A percentile compares a stretch with the other conserved stretches of the same genome.
phyloP scores from a whole-genome alignment of 2,329 filamentous ascomycete species.

The Aureobasidium melanogenum region DNA sequence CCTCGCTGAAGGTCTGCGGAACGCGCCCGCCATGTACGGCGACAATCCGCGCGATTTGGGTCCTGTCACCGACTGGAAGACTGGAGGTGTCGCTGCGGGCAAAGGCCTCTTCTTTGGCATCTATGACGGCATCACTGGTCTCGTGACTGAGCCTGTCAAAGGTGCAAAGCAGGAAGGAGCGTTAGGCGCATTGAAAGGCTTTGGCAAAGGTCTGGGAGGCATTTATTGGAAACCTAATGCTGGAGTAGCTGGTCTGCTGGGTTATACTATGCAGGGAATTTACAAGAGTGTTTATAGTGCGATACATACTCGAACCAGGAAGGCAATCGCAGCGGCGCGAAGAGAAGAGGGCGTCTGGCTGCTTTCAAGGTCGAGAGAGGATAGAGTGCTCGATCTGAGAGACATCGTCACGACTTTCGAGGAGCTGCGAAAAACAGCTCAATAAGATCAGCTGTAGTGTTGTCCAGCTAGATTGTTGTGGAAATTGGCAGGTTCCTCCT shows the following conservation, averaged over 20 bases:
- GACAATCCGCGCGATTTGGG: constrained; percentile 47
- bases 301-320: background rate
- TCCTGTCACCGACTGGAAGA: constrained; percentile 55
- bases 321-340: background rate
- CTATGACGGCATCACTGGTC: constrained; percentile 43
- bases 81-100: constrained; percentile 35
- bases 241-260: background rate
- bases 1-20: constrained; percentile 60
- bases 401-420: background rate
- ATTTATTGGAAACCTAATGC: background rate
- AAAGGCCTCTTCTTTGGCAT: constrained; percentile 3
- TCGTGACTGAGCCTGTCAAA: constrained; percentile 57
- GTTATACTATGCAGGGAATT: background rate
- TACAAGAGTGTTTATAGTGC: background rate
- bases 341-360: background rate
- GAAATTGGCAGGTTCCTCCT: too few species aligned
- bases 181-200: background rate
- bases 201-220: background rate
- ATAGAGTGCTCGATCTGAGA: background rate
- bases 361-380: background rate
- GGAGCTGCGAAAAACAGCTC: background rate
- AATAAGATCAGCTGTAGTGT: too few species aligned
- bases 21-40: constrained; percentile 59
- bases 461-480: too few species aligned
- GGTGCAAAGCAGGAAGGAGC: constrained; percentile 9